Base-by-base conservation (phyloP, 257 asterid genomes). In the Haberlea rhodopensis region DNA sequence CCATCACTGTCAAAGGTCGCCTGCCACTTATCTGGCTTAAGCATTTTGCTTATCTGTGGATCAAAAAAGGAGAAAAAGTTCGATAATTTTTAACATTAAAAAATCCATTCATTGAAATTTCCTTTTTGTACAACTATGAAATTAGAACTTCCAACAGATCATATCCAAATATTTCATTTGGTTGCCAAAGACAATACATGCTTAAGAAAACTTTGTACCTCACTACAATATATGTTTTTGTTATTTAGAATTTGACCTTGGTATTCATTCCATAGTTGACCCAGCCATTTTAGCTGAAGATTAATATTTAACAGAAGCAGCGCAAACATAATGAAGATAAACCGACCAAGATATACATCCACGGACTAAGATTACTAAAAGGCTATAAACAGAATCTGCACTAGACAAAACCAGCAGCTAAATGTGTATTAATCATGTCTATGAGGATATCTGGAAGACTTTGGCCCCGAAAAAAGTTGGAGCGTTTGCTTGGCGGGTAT, bases 11-110 rank as follows among this genome's bases (percentile, higher is more conserved):
- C 96, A 72, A 92, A 92, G 65, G 86, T 82, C 5, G 99, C 76
- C 76, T 85, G 96, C 99, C 99, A 92, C 85, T 88, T 92, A 37
- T 87, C 97, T 59, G 94, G 97, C 87, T 87, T 92, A 74, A 92
- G 99, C 99, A 85, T 87, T 78, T 83, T 89, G 81, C 80, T 87
- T 72, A 85, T 68, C 99, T 92, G 87, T 78, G 69, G 65, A 58
- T 62, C 63, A 22, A 69, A 54, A 70, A 63, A 45, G 66, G 48
- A 65, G 27, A 66, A 54, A 49, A 55, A 9, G n/a, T 57, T 51
- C 54, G 23, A 25, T 27, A 26, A 3, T 15, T 40, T 13, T 56
- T 57, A 66, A 55, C 60, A 69, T 61, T 27, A 56, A 9, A 29
- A 58, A 28, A 60, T 57, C 55, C 62, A 15, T 40, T 13, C n/a